Base-by-base conservation (phyloP, 352 stramenopile species). In the Pythium aquatile region DNA sequence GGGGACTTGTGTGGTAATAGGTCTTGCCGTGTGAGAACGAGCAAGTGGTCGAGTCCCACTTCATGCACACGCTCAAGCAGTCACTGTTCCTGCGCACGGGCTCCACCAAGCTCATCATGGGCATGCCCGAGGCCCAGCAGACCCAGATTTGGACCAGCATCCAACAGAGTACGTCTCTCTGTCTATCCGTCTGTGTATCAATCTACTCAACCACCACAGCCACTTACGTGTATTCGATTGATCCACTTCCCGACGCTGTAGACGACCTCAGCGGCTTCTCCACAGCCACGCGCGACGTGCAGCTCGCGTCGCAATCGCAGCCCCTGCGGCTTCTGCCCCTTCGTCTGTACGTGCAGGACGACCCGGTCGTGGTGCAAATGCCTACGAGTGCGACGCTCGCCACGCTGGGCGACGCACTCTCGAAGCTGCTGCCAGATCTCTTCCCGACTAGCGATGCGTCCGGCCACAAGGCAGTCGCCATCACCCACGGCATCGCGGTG, bases 51-150 rank as follows among this genome's bases (percentile, higher is more conserved):
- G 85, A 93, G 70, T 81, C 72, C 17, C 79, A 93, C 71, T 94
- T 93, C 48, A 94, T 94, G 83, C 83, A 94, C 74, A 89, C 79
- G 57, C 75, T 91, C 39, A 94, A 94, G 66, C 85, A 94, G 66
- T 75, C 82, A 28, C 85, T 76, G 49, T 94, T 91, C 58, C 61
- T 93, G 47, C 72, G 85, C 37, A 81, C 76, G 55, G 84, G 86
- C 40, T 89, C 82, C 14, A 94, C 84, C 32, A 93, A 93, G 62
- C 74, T 74, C 40, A 86, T 94, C 58, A 94, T 94, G 86, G 72
- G 64, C 39, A 69, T 94, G 63, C 83, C 86, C 4, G 82, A 92
- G 56, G 82, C 83, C 13, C 83, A 93, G 69, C 86, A 94, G 59
- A 86, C 68, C 7, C 81, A 90, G 65, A 92, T 94, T 58, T 94